Percentiles rank a stretch among this genome's conserved stretches.
Evolutionary conservation across 2,329 filamentous ascomycete species (phyloP).

Genomic region (Cryoendolithus antarcticus): DNA sequence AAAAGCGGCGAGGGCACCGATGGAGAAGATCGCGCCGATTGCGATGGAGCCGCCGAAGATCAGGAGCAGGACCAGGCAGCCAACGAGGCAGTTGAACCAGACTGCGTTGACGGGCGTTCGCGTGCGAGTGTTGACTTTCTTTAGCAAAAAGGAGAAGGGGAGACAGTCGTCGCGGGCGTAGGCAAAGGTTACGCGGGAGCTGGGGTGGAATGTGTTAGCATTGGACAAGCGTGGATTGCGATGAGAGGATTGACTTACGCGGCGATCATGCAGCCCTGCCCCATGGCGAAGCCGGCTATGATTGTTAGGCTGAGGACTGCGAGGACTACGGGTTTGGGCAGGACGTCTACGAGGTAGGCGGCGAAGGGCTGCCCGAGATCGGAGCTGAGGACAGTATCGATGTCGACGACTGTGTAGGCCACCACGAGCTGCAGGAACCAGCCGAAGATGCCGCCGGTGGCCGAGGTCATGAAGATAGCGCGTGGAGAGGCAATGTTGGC

Average conservation of each 20-base stretch:
- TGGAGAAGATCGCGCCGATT: constrained; percentile 57
- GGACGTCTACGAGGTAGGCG: constrained; percentile 54
- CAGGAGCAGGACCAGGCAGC: constrained; percentile 48
- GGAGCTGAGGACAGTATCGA: constrained; percentile 45
- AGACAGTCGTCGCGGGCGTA: constrained; percentile 61
- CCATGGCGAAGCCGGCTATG: constrained; percentile 58
- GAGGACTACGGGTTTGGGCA: constrained; percentile 48
- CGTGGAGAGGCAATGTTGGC: constrained; percentile 57
- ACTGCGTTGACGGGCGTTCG: constrained; percentile 59
- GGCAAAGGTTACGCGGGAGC: constrained; percentile 56
- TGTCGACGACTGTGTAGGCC: constrained; percentile 58
- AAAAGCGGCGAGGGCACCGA: constrained; percentile 57
- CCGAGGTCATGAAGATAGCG: constrained; percentile 59
- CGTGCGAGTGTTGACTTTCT: constrained; percentile 46
- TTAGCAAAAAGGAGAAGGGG: constrained; percentile 40
- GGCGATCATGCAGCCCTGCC: constrained; percentile 59
- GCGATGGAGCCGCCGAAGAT: constrained; percentile 52
- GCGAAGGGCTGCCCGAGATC: constrained; percentile 59
- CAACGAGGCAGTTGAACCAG: constrained; percentile 51
- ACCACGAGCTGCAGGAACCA: constrained; percentile 65
- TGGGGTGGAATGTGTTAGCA: constrained; percentile 45
- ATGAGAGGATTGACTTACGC: constrained; percentile 18
- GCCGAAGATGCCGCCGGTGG: constrained; percentile 52
- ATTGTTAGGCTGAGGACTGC: constrained; percentile 55
- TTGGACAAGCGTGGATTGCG: constrained; percentile 28